phyloP scores from a whole-genome alignment of 192 early-diverging fungal species.

The Umbelopsis vinacea region DNA sequence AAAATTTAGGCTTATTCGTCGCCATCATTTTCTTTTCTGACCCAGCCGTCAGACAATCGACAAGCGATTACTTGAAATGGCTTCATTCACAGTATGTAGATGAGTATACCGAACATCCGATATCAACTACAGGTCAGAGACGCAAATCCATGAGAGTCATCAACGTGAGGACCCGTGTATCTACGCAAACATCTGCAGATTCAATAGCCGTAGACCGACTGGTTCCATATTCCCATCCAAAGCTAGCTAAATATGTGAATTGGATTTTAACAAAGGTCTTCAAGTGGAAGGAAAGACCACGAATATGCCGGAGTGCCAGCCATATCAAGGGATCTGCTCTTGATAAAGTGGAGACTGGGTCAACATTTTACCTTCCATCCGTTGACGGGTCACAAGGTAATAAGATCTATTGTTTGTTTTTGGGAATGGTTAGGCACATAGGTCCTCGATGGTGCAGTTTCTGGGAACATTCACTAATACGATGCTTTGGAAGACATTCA shows the following conservation, averaged over 20 bases:
- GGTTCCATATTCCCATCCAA: neutral
- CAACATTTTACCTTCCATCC: neutral
- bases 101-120: neutral
- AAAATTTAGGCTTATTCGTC: neutral
- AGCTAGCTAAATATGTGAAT: neutral
- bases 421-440: too few species aligned
- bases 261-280: neutral
- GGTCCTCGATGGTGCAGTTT: too few species aligned
- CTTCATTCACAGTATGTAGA: neutral
- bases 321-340: neutral
- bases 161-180: neutral
- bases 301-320: neutral
- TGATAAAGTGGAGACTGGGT: neutral
- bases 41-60: neutral
- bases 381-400: too few species aligned
- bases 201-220: neutral
- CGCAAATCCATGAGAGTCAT: neutral
- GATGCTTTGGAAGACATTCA: too few species aligned
- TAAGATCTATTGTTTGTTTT: too few species aligned
- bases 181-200: neutral
- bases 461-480: too few species aligned
- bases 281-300: neutral
- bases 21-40: constrained; percentile 7
- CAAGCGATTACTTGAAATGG: neutral
- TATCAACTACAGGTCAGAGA: neutral